Evolutionary conservation across 2,329 filamentous ascomycete species (phyloP).

Genomic region (Microsporum audouinii): DNA sequence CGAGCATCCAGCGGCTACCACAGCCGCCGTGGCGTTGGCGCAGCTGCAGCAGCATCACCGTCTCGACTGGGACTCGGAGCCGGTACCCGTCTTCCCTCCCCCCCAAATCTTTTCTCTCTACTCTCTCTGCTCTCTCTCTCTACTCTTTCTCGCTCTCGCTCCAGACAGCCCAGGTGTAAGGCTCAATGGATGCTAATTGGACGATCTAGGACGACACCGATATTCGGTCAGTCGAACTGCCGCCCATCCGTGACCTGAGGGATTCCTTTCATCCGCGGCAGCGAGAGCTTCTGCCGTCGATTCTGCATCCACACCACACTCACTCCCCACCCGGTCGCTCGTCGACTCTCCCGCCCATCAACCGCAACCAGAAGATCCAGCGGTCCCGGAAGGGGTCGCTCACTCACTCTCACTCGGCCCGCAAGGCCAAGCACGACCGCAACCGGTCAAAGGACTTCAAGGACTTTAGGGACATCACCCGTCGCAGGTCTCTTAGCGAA

Average conservation of each 20-base stretch:
- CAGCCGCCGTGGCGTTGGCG: conserved; percentile 74
- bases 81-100: conserved; percentile 41
- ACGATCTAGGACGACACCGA: conserved; percentile 54
- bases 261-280: conserved; percentile 53
- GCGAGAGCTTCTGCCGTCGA: conserved; percentile 70
- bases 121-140: conserved; percentile 14
- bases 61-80: conserved; percentile 66
- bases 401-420: conserved; percentile 53
- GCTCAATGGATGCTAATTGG: conserved; percentile 8
- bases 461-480: conserved; percentile 31
- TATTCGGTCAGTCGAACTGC: conserved; percentile 58
- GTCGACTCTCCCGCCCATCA: conserved; percentile 74
- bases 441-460: conserved; percentile 60
- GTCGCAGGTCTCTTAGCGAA: conserved; percentile 61
- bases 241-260: conserved; percentile 55
- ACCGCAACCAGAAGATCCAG: conserved; percentile 58
- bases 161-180: not conserved
- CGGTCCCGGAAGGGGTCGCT: conserved; percentile 70
- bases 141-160: conserved; percentile 1
- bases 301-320: conserved; percentile 38
- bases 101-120: conserved; percentile 16
- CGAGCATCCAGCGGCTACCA: conserved; percentile 55
- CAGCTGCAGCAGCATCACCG: conserved; percentile 65
- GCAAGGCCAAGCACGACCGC: conserved; percentile 68
- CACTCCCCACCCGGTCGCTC: conserved; percentile 78